Conservation (phyloP, 164 flowering plant genomes). For the Paratinospora sagittata region DNA sequence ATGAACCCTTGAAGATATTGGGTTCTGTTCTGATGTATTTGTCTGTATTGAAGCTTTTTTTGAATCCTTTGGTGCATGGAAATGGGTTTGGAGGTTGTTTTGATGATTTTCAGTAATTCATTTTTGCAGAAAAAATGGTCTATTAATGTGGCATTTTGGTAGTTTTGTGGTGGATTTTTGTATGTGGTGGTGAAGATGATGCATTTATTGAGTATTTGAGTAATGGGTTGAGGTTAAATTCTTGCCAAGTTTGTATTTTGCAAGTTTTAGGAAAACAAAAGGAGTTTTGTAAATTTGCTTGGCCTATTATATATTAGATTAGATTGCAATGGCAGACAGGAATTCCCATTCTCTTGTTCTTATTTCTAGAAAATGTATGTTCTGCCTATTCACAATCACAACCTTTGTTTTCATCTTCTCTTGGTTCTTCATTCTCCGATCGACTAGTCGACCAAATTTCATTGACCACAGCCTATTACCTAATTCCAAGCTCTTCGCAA, state of each 20-base stretch:
- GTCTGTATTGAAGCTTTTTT: neutral
- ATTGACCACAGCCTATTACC: constrained; percentile 35
- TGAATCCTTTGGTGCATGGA: neutral
- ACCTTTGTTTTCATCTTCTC: constrained; percentile 51
- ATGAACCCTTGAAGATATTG: neutral
- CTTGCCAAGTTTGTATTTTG: neutral
- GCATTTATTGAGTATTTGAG: neutral
- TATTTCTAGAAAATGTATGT: constrained; percentile 35
- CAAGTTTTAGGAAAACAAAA: neutral
- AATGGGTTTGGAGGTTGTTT: neutral
- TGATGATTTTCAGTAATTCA: neutral
- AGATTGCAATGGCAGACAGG: constrained; percentile 41
- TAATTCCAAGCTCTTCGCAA: constrained; percentile 23
- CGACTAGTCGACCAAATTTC: constrained; percentile 36
- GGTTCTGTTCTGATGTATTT: neutral
- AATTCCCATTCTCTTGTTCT: constrained; percentile 29
- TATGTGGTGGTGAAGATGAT: neutral
- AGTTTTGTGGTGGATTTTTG: neutral
- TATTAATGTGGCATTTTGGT: neutral
- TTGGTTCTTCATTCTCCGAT: constrained; percentile 63
- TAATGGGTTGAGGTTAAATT: neutral
- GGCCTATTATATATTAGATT: neutral
- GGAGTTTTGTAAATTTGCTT: neutral
- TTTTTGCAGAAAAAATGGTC: neutral
- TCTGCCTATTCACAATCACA: constrained; percentile 38